phyloP scores from a whole-genome alignment of 2,329 filamentous ascomycete species.

The Aspergillus clavatus region DNA sequence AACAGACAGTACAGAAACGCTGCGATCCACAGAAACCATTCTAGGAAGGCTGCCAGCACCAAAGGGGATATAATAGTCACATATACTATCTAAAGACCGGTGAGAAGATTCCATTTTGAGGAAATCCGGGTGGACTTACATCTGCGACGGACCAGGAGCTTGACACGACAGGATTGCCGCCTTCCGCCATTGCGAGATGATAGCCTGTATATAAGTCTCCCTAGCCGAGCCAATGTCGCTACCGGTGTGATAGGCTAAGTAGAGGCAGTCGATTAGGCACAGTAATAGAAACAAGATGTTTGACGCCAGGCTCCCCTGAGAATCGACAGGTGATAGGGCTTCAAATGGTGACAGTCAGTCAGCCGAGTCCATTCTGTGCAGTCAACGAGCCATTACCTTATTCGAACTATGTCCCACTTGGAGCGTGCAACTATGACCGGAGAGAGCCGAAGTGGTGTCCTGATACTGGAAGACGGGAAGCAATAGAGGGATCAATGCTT shows the following conservation, averaged over 20 bases:
- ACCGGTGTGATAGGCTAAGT: not conserved
- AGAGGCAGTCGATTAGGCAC: not conserved
- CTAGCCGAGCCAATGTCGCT: not conserved
- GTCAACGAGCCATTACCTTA: not conserved
- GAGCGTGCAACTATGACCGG: too few species aligned
- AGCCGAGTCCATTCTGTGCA: too few species aligned
- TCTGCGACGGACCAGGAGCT: conserved; percentile 35
- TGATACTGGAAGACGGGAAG: not conserved
- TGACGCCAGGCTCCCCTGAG: not conserved
- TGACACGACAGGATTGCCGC: conserved; percentile 10
- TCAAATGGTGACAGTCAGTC: not conserved
- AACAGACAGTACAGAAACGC: conserved; percentile 87
- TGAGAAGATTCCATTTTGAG: not conserved
- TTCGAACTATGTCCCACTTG: too few species aligned
- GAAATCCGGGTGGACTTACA: conserved; percentile 24
- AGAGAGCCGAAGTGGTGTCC: not conserved
- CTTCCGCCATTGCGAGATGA: conserved; percentile 6
- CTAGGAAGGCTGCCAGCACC: conserved; percentile 78
- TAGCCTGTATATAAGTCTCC: not conserved
- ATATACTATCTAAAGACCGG: conserved; percentile 66
- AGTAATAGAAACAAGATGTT: not conserved
- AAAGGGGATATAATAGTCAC: conserved; percentile 73
- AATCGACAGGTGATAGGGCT: not conserved
- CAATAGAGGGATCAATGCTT: not conserved
- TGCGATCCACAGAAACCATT: conserved; percentile 94